These are phyloP conservation scores for Podaxis sp. DNA, from an alignment of 768 basidiomycete species.

Conservation along the genomic window DNA sequence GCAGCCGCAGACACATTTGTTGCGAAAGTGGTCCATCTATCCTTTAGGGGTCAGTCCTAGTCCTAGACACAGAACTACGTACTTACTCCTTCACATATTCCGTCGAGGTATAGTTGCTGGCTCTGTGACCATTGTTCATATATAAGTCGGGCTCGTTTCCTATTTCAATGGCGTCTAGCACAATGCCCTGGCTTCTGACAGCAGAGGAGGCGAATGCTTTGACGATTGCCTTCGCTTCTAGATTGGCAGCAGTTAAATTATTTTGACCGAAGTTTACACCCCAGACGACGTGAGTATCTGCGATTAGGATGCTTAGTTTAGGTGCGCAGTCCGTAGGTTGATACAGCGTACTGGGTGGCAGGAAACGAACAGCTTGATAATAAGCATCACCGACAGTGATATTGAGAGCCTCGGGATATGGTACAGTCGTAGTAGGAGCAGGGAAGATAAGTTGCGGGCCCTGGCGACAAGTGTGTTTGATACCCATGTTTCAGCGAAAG, in stretches of 20 bases:
- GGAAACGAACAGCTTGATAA: slow-evolving; percentile 46
- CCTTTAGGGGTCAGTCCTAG: not conserved
- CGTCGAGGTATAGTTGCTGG: slow-evolving; percentile 31
- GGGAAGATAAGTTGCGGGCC: slow-evolving; percentile 45
- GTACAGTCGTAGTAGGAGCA: slow-evolving; percentile 38
- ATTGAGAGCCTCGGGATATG: slow-evolving; percentile 65
- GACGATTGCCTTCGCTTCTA: slow-evolving; percentile 43
- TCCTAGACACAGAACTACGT: not conserved
- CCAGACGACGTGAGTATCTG: slow-evolving; percentile 62
- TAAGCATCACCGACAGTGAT: slow-evolving; percentile 55
- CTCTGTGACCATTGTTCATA: slow-evolving; percentile 36
- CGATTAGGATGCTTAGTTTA: not conserved
- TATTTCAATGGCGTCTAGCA: slow-evolving; percentile 54
- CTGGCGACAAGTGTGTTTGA: not conserved
- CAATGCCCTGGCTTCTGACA: slow-evolving; percentile 35
- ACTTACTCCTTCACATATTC: slow-evolving; percentile 50
- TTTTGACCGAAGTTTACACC: slow-evolving; percentile 59
- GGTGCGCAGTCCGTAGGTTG: not conserved
- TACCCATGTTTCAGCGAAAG: not conserved
- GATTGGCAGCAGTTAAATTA: slow-evolving; percentile 45
- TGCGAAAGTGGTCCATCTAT: slow-evolving; percentile 52
- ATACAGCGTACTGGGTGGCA: slow-evolving; percentile 39
- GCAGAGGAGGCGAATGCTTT: slow-evolving; percentile 41
- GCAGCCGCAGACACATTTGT: slow-evolving; percentile 39
- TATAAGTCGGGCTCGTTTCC: slow-evolving; percentile 64